phyloP scores from a whole-genome alignment of 2,329 filamentous ascomycete species.

The Hortaea werneckii region DNA sequence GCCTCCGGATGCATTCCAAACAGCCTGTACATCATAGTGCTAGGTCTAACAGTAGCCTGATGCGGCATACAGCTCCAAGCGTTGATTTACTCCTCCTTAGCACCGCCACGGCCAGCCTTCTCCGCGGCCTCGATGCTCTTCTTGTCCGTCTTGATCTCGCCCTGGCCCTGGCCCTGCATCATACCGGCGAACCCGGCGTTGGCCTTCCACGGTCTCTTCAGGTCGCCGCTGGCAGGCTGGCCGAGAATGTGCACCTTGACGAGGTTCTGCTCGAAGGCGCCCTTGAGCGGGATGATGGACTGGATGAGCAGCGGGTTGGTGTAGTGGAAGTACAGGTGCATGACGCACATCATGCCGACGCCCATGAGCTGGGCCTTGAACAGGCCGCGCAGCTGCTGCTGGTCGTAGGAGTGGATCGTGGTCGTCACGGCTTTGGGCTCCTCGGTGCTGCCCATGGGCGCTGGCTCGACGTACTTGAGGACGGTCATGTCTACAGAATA shows the following conservation, averaged over 20 bases:
- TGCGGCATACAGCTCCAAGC: too few species aligned
- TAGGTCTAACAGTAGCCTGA: too few species aligned
- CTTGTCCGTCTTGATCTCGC: slow-evolving; percentile 72
- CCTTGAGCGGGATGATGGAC: slow-evolving; percentile 95
- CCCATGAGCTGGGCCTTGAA: slow-evolving; percentile 94
- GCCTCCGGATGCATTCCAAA: too few species aligned
- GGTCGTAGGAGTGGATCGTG: slow-evolving; percentile 91
- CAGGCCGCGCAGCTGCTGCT: slow-evolving; percentile 68
- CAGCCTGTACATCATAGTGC: too few species aligned
- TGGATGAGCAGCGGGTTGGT: slow-evolving; percentile 98
- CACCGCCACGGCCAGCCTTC: slow-evolving; percentile 40
- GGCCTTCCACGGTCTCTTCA: slow-evolving; percentile 93
- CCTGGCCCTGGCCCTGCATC: slow-evolving; percentile 47
- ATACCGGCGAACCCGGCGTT: slow-evolving; percentile 71
- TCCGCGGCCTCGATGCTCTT: slow-evolving; percentile 46
- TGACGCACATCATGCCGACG: slow-evolving; percentile 93
- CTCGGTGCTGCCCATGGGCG: slow-evolving; percentile 84
- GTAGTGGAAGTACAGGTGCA: slow-evolving; percentile 99
- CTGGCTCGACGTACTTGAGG: slow-evolving; percentile 95
- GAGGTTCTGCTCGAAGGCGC: slow-evolving; percentile 87
- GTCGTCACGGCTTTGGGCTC: slow-evolving; percentile 95
- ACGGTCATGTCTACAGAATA: slow-evolving; percentile 70
- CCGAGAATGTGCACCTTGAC: slow-evolving; percentile 92
- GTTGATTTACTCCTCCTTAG: slow-evolving; percentile 41
- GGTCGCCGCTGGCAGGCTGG: slow-evolving; percentile 74